Conservation (phyloP, 495 filamentous ascomycete species). For the Aspergillus sparsus region DNA sequence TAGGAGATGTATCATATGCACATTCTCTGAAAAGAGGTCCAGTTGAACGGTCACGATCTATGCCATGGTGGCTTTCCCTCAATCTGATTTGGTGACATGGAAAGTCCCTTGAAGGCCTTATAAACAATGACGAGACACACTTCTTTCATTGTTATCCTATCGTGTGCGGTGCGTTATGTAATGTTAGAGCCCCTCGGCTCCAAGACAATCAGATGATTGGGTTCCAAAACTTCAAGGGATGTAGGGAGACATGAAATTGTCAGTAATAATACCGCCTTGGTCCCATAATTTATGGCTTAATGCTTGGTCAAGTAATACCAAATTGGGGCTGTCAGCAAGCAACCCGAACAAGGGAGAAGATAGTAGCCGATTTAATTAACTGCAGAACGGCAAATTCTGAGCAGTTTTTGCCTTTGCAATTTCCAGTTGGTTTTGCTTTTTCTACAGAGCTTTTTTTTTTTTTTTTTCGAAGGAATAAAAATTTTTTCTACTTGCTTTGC, state of each 20-base stretch:
- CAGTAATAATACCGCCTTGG: not conserved
- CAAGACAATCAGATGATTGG: not conserved
- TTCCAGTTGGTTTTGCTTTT: not conserved
- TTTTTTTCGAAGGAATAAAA: too few species aligned
- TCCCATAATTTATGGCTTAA: constrained; percentile 1
- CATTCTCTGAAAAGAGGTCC: not conserved
- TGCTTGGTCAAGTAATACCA: not conserved
- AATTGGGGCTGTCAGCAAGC: constrained; percentile 7
- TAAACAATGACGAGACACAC: not conserved
- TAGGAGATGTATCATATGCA: not conserved
- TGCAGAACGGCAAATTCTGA: constrained; percentile 10
- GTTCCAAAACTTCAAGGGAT: not conserved
- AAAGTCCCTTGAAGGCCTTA: not conserved
- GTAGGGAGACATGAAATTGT: not conserved
- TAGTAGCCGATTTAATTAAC: not conserved
- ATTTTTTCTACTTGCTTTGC: too few species aligned
- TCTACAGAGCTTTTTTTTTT: constrained; percentile 4
- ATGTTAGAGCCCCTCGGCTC: not conserved
- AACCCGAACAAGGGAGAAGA: not conserved
- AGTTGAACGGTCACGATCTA: not conserved
- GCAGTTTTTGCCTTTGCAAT: not conserved
- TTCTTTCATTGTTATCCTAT: not conserved
- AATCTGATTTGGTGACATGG: not conserved
- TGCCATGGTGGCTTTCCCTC: not conserved
- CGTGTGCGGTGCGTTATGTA: not conserved